These are phyloP conservation scores for Dipteronia sinensis DNA, from an alignment of 345 rosid genomes.

Conservation along the genomic window DNA sequence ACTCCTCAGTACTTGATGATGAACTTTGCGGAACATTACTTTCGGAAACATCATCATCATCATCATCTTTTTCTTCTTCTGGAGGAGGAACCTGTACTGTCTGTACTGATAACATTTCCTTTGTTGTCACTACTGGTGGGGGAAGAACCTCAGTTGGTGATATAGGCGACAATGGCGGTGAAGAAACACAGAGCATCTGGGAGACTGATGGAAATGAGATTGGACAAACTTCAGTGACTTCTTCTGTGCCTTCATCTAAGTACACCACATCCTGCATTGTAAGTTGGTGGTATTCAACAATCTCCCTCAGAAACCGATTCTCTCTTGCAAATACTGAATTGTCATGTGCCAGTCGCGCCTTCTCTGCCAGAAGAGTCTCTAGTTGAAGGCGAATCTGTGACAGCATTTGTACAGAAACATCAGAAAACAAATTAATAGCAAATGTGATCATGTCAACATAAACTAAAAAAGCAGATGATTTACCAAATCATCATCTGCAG, in stretches of 20 bases:
- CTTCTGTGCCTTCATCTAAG: conserved; percentile 84
- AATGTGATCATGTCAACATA: neutral
- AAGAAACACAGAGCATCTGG: conserved; percentile 47
- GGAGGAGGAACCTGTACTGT: neutral
- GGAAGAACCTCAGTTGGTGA: conserved; percentile 36
- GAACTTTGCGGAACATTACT: conserved; percentile 23
- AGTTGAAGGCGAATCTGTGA: conserved; percentile 88
- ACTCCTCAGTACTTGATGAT: neutral
- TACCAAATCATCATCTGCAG: conserved; percentile 96
- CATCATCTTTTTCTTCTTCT: conserved; percentile 18
- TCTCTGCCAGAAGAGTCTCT: conserved; percentile 96
- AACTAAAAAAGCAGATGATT: neutral
- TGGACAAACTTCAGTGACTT: conserved; percentile 74
- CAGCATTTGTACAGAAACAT: neutral
- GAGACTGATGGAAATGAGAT: conserved; percentile 27
- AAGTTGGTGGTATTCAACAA: conserved; percentile 92
- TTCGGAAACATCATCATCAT: conserved; percentile 10
- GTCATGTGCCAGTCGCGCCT: conserved; percentile 91
- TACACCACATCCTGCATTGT: conserved; percentile 98
- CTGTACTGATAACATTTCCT: conserved; percentile 33
- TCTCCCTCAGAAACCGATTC: conserved; percentile 90
- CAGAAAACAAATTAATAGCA: neutral
- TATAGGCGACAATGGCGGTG: conserved; percentile 49
- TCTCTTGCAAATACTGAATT: conserved; percentile 83
- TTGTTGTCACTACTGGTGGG: neutral